Evolutionary conservation across 371 early-diverging fungal species (phyloP).

Genomic region (Paraphysoderma sedebokerense): DNA sequence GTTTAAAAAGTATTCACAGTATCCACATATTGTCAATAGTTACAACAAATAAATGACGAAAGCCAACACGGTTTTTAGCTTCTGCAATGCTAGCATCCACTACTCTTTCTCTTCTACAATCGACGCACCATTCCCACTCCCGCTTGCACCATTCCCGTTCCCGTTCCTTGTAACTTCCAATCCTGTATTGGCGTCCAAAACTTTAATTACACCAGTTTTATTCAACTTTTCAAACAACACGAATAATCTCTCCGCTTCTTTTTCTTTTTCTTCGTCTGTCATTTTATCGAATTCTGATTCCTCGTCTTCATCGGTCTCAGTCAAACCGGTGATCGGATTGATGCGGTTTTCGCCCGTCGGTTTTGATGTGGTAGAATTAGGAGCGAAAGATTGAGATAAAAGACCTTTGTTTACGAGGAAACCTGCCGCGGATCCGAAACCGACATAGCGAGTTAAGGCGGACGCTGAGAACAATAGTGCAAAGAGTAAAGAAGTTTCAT

Average conservation of each 20-base stretch:
- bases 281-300: slow-evolving; percentile 39
- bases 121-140: no score
- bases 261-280: slow-evolving; percentile 92
- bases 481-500: background rate
- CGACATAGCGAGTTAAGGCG: slow-evolving; percentile 53
- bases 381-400: background rate
- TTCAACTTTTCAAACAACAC: slow-evolving; percentile 84
- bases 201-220: slow-evolving; percentile 69
- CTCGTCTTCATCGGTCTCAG: slow-evolving; percentile 10
- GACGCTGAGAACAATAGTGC: slow-evolving; percentile 23
- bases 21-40: no score
- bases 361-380: background rate
- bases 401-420: slow-evolving; percentile 48
- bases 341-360: slow-evolving; percentile 13
- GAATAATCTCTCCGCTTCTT: slow-evolving; percentile 78
- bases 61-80: no score
- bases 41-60: no score
- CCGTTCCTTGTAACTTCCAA: no score
- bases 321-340: slow-evolving; percentile 68
- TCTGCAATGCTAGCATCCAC: no score
- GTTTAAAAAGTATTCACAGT: no score
- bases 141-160: no score
- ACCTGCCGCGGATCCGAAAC: slow-evolving; percentile 86
- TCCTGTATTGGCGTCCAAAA: no score
- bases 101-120: no score